Conservation (phyloP, 345 rosid species). For the Camelina laxa region DNA sequence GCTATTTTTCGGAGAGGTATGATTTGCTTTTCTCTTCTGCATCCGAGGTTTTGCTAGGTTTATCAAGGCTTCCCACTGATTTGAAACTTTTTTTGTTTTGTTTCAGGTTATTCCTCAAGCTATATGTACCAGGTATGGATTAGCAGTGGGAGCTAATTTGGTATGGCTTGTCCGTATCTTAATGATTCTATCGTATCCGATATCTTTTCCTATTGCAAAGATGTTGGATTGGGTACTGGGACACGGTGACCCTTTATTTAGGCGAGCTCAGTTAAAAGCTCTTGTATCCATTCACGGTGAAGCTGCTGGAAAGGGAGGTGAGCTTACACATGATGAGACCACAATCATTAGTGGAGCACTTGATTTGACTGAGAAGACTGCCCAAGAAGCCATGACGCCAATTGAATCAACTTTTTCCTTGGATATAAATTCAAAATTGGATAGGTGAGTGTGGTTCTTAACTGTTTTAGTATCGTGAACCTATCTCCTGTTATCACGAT, state of each 20-base stretch:
- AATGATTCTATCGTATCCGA: slow-evolving; percentile 80
- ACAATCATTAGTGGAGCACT: slow-evolving; percentile 94
- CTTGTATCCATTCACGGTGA: slow-evolving; percentile 89
- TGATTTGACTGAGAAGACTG: slow-evolving; percentile 96
- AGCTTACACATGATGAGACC: slow-evolving; percentile 94
- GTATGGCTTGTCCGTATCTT: slow-evolving; percentile 81
- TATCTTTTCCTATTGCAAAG: slow-evolving; percentile 91
- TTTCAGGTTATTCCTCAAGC: slow-evolving; percentile 94
- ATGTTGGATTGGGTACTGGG: slow-evolving; percentile 84
- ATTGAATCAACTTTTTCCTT: slow-evolving; percentile 96
- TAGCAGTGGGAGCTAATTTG: slow-evolving; percentile 90
- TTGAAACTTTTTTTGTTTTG: not conserved
- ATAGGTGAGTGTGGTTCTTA: slow-evolving; percentile 60
- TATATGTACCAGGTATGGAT: slow-evolving; percentile 86
- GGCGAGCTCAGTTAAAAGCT: slow-evolving; percentile 96
- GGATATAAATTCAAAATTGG: slow-evolving; percentile 93
- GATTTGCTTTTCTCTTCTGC: not conserved
- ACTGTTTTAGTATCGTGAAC: not conserved
- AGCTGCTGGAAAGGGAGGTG: slow-evolving; percentile 99
- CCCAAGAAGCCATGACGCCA: slow-evolving; percentile 99
- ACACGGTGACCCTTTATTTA: slow-evolving; percentile 79
- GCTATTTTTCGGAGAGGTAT: slow-evolving; percentile 89
- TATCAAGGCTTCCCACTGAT: not conserved
- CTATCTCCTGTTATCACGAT: not conserved
- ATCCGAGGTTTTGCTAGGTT: slow-evolving; percentile 3